Evolutionary conservation across 2,329 filamentous ascomycete genomes (phyloP).

Genomic region (Fonsecaea monophora): DNA sequence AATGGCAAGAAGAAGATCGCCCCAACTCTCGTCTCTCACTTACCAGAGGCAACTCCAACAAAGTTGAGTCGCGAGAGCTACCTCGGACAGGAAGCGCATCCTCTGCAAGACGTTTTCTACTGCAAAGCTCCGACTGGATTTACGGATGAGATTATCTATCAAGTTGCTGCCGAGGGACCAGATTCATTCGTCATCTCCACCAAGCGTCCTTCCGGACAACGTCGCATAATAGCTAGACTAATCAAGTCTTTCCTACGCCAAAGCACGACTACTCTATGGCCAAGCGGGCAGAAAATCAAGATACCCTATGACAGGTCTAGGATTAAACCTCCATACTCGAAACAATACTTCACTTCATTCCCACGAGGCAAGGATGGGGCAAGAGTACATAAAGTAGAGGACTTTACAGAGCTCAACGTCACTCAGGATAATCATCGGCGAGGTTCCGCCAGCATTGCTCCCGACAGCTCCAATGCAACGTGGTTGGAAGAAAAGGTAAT

Average conservation of each 20-base stretch:
- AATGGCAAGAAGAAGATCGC: conserved; percentile 35
- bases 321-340: conserved; percentile 18
- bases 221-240: conserved; percentile 17
- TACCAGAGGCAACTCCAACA: conserved; percentile 17
- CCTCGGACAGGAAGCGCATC: conserved; percentile 48
- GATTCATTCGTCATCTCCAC: conserved; percentile 17
- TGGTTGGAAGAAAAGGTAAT: not conserved
- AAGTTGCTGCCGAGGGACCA: conserved; percentile 36
- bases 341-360: conserved; percentile 33
- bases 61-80: conserved; percentile 39
- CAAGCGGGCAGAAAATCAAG: conserved; percentile 16
- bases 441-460: not conserved
- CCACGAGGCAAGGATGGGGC: conserved; percentile 11
- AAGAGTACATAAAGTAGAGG: conserved; percentile 24
- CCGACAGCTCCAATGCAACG: not conserved
- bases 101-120: conserved; percentile 54
- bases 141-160: conserved; percentile 41
- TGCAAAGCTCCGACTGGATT: conserved; percentile 42
- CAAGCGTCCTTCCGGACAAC: conserved; percentile 41
- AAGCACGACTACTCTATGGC: conserved; percentile 8
- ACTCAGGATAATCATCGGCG: not conserved
- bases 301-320: conserved; percentile 27
- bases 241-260: conserved; percentile 33
- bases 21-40: conserved; percentile 28
- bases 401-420: conserved; percentile 27